Conservation (phyloP, 441 rosid genomes). For the Codiaeum variegatum region DNA sequence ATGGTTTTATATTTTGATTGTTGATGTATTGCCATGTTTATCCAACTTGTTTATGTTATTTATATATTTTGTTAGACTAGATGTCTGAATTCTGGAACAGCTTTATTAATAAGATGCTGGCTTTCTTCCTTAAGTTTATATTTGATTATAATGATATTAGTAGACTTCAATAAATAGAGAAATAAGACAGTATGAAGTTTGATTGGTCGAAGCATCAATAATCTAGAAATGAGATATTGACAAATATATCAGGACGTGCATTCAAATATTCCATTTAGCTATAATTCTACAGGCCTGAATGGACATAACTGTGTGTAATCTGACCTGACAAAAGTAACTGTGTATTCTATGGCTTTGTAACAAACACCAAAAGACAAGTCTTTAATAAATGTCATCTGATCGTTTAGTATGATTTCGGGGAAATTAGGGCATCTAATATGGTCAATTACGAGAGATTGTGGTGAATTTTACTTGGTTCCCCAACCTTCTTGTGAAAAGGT, state of each 20-base stretch:
- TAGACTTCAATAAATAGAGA: neutral
- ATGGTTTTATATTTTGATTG: neutral
- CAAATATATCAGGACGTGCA: neutral
- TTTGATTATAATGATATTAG: neutral
- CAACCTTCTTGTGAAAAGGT: neutral
- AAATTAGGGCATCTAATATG: neutral
- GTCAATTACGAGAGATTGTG: neutral
- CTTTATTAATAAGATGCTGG: neutral
- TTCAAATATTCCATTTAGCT: too few species aligned
- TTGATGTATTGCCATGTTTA: neutral
- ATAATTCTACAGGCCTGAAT: neutral
- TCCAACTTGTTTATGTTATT: neutral
- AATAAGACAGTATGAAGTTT: neutral
- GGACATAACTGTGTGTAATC: neutral
- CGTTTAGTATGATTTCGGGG: too few species aligned
- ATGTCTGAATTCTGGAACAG: neutral
- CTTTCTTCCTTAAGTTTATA: neutral
- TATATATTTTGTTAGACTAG: neutral
- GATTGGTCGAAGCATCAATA: neutral
- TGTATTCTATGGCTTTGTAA: too few species aligned
- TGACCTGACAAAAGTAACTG: too few species aligned
- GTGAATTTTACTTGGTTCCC: neutral
- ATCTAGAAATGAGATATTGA: neutral
- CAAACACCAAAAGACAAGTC: too few species aligned
- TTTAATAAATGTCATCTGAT: too few species aligned